These are phyloP conservation scores for Aspergillus vadensis DNA, from an alignment of 2,329 filamentous ascomycete species.

Conservation along the genomic window DNA sequence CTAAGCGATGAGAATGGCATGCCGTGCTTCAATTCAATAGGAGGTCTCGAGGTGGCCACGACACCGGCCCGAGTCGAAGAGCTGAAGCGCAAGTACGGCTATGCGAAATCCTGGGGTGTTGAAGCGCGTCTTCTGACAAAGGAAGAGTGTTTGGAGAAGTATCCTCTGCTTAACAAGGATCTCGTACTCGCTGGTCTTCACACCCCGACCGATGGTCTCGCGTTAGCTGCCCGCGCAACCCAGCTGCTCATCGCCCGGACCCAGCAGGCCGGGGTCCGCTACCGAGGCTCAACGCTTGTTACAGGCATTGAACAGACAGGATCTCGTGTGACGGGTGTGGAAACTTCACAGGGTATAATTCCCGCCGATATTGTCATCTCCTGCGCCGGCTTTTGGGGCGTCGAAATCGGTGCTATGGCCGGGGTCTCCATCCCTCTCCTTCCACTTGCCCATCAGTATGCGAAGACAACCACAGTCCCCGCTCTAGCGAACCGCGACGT, in stretches of 20 bases:
- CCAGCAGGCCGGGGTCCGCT: slow-evolving; percentile 58
- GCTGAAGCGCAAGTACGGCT: slow-evolving; percentile 64
- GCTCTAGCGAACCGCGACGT: slow-evolving; percentile 41
- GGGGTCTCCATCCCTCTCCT: slow-evolving; percentile 60
- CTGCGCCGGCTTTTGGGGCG: slow-evolving; percentile 68
- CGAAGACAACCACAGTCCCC: slow-evolving; percentile 59
- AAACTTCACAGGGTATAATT: slow-evolving; percentile 52
- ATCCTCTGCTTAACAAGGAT: slow-evolving; percentile 57
- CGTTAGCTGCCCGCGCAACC: slow-evolving; percentile 62
- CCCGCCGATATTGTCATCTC: slow-evolving; percentile 63
- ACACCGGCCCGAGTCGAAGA: slow-evolving; percentile 61
- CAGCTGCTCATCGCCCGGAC: slow-evolving; percentile 63
- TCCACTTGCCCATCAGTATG: slow-evolving; percentile 66
- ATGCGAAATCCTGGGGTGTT: slow-evolving; percentile 63
- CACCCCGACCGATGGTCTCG: slow-evolving; percentile 63
- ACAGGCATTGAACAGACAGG: slow-evolving; percentile 56
- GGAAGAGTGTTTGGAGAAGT: slow-evolving; percentile 56
- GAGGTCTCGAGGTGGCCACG: slow-evolving; percentile 64
- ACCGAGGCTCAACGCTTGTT: slow-evolving; percentile 59
- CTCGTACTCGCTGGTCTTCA: slow-evolving; percentile 61
- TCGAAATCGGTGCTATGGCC: slow-evolving; percentile 64
- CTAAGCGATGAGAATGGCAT: slow-evolving; percentile 50
- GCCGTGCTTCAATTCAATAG: slow-evolving; percentile 63
- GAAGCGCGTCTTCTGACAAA: slow-evolving; percentile 54
- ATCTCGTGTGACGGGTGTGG: slow-evolving; percentile 59